These are phyloP conservation scores for Margaritispora aquatica DNA, from an alignment of 495 filamentous ascomycete species.

Conservation along the genomic window DNA sequence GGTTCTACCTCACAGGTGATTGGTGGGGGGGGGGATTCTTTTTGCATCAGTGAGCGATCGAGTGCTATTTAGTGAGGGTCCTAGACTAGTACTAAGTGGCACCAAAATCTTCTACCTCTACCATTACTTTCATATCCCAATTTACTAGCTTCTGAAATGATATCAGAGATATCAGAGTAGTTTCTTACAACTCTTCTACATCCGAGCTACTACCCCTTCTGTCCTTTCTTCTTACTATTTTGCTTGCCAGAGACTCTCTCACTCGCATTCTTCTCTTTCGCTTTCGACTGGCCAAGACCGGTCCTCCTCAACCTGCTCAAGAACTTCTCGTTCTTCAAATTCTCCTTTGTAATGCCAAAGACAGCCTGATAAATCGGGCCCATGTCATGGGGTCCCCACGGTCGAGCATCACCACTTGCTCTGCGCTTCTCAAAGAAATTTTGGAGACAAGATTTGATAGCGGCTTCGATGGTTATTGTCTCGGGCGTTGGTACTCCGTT, in stretches of 20 bases:
- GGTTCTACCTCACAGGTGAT: no score
- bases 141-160: no score
- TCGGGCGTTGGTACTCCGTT: slow-evolving; percentile 2
- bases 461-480: slow-evolving; percentile 22
- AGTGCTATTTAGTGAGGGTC: no score
- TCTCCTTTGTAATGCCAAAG: slow-evolving; percentile 16
- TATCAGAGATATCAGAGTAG: no score
- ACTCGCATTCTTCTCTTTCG: slow-evolving; percentile 16
- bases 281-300: slow-evolving; percentile 11
- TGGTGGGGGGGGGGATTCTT: no score
- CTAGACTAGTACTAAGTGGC: no score
- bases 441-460: slow-evolving; percentile 18
- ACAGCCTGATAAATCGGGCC: slow-evolving; percentile 17
- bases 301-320: slow-evolving; percentile 18
- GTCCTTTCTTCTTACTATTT: slow-evolving; percentile 13
- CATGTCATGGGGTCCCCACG: slow-evolving; percentile 21
- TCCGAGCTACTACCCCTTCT: slow-evolving; percentile 17
- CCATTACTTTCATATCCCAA: no score
- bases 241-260: slow-evolving; percentile 16
- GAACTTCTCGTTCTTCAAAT: slow-evolving; percentile 17
- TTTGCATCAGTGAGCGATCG: no score
- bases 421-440: slow-evolving; percentile 28
- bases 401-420: slow-evolving; percentile 27
- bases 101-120: no score
- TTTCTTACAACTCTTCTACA: no score